Conservation (phyloP, 78 protist genomes). For the Dictyostelium purpureum region DNA sequence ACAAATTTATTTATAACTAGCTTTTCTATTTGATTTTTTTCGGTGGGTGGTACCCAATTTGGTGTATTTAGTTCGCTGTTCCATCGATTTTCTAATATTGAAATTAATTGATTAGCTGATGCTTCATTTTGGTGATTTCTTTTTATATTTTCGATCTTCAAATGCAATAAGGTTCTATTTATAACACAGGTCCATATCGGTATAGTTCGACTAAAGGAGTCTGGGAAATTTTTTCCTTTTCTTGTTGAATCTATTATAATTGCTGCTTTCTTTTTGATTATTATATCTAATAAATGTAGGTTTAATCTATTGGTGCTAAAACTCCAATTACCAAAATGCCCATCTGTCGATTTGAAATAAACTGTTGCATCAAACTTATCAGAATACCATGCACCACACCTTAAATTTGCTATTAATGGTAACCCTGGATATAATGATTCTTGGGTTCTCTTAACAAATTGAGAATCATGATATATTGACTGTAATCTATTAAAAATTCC, state of each 20-base stretch:
- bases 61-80: slow-evolving; percentile 9
- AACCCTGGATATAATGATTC: not conserved
- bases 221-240: slow-evolving; percentile 83
- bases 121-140: not conserved
- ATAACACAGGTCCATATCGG: slow-evolving; percentile 75
- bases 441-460: not conserved
- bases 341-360: slow-evolving; percentile 83
- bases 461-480: slow-evolving; percentile 63
- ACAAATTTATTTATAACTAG: slow-evolving; percentile 28
- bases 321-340: slow-evolving; percentile 85
- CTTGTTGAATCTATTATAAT: slow-evolving; percentile 74
- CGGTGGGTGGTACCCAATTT: slow-evolving; percentile 41
- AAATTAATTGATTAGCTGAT: not conserved
- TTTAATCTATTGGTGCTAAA: slow-evolving; percentile 50
- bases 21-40: slow-evolving; percentile 24
- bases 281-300: slow-evolving; percentile 20
- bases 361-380: slow-evolving; percentile 17
- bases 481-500: slow-evolving; percentile 20
- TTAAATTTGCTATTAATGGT: slow-evolving; percentile 66
- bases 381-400: slow-evolving; percentile 81
- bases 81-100: slow-evolving; percentile 30
- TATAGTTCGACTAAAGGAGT: slow-evolving; percentile 62
- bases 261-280: not conserved
- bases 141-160: not conserved
- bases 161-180: slow-evolving; percentile 12